A percentile compares a stretch with the other conserved stretches of the same genome.
phyloP scores from a whole-genome alignment of 108 stramenopile genomes.

The Fragilaria crotonensis region DNA sequence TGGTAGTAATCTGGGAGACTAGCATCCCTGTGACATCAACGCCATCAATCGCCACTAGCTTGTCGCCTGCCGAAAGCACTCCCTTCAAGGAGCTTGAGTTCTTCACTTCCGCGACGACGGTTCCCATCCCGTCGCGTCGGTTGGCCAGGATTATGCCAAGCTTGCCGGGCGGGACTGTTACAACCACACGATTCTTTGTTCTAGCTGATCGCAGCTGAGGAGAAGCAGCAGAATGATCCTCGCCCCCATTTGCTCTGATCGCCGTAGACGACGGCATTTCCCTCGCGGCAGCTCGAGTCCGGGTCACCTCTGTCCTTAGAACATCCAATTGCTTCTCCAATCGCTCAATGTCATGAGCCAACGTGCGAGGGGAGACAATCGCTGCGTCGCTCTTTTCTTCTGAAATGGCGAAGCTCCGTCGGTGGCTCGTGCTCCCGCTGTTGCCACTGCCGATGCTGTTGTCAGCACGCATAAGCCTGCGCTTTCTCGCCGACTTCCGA shows the following conservation, averaged over 20 bases:
- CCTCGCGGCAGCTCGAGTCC: neutral
- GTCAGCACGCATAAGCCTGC: no score
- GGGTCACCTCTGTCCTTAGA: conserved; percentile 8
- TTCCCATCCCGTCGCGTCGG: conserved; percentile 40
- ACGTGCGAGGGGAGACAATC: neutral
- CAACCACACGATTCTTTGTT: conserved; percentile 3
- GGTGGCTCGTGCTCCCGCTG: no score
- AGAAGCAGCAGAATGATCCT: neutral
- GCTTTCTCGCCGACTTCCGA: no score
- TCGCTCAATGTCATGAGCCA: conserved; percentile 22
- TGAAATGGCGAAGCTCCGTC: no score
- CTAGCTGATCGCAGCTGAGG: neutral
- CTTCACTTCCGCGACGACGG: conserved; percentile 32
- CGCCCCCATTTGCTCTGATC: neutral
- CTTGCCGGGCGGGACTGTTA: conserved; percentile 57
- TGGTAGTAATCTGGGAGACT: conserved; percentile 49
- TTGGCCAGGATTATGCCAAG: conserved; percentile 67
- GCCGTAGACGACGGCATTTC: neutral
- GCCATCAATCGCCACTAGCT: conserved; percentile 42
- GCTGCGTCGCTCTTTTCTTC: neutral
- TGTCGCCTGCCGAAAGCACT: conserved; percentile 31
- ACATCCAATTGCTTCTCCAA: conserved; percentile 28
- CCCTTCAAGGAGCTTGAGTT: conserved; percentile 17
- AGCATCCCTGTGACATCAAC: conserved; percentile 49
- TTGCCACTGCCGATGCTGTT: no score